Evolutionary conservation across 1,284 basidiomycete genomes (phyloP).

Genomic region (Malassezia psittaci): DNA sequence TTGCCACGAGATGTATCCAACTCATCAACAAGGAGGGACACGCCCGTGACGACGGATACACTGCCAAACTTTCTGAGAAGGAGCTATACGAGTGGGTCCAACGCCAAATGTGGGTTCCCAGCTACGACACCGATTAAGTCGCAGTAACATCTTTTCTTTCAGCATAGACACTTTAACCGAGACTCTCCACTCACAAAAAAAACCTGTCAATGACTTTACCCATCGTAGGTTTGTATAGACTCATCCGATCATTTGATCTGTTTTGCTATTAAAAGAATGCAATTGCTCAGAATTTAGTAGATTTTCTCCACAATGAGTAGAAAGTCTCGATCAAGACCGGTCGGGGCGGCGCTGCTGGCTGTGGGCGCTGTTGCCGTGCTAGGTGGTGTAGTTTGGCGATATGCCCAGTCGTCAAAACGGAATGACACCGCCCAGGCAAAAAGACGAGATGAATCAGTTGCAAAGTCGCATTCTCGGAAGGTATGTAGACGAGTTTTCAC

Average conservation of each 20-base stretch:
- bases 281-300: too few species aligned
- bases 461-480: not conserved
- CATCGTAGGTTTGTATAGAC: too few species aligned
- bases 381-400: not conserved
- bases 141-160: not conserved
- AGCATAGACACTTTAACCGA: too few species aligned
- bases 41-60: constrained; percentile 35
- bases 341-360: not conserved
- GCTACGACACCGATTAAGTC: constrained; percentile 21
- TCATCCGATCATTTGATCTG: too few species aligned
- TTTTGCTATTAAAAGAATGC: too few species aligned
- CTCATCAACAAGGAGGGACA: constrained; percentile 39
- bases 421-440: not conserved
- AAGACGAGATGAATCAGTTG: not conserved
- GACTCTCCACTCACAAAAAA: not conserved
- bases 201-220: too few species aligned
- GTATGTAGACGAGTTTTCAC: not conserved
- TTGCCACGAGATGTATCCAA: constrained; percentile 36
- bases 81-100: constrained; percentile 35
- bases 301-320: too few species aligned
- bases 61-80: constrained; percentile 32
- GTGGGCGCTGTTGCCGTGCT: not conserved
- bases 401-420: not conserved
- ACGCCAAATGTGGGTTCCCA: constrained; percentile 41
- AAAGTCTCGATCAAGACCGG: not conserved